Conservation (phyloP, 768 basidiomycete genomes). For the Tricholoma furcatifolium region DNA sequence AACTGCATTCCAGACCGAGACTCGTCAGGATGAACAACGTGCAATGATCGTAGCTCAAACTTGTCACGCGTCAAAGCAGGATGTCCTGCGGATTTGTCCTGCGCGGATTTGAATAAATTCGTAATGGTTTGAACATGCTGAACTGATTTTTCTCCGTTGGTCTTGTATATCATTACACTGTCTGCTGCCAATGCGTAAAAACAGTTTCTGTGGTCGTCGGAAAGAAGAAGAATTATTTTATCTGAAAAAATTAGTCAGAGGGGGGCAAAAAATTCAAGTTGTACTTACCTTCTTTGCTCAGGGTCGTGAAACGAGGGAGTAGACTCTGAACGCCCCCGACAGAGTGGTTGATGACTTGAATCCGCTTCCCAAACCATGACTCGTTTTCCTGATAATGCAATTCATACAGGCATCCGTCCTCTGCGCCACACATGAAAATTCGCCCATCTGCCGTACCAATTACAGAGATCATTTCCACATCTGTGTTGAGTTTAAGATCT, state of each 20-base stretch:
- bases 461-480: constrained; percentile 85
- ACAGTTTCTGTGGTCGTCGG: constrained; percentile 67
- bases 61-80: constrained; percentile 67
- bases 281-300: constrained; percentile 62
- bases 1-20: constrained; percentile 73
- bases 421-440: constrained; percentile 86
- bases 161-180: constrained; percentile 66
- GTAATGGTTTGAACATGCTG: constrained; percentile 75
- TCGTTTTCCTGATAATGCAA: constrained; percentile 88
- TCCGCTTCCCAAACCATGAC: constrained; percentile 88
- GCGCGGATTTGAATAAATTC: constrained; percentile 71
- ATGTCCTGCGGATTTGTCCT: constrained; percentile 79
- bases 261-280: constrained; percentile 1
- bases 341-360: constrained; percentile 86
- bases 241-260: constrained; percentile 42
- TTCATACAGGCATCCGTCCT: constrained; percentile 90
- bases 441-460: constrained; percentile 77
- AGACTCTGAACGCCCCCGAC: constrained; percentile 76
- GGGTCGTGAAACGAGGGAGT: constrained; percentile 69
- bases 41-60: constrained; percentile 70
- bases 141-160: constrained; percentile 61
- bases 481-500: constrained; percentile 74
- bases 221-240: constrained; percentile 64
- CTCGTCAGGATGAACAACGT: constrained; percentile 65
- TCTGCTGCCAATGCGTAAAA: constrained; percentile 77